Percentiles rank a stretch among this genome's conserved stretches.
These are phyloP conservation scores for Hyaloperonospora arabidopsidis DNA, from an alignment of 352 stramenopile species.

Conservation along the genomic window DNA sequence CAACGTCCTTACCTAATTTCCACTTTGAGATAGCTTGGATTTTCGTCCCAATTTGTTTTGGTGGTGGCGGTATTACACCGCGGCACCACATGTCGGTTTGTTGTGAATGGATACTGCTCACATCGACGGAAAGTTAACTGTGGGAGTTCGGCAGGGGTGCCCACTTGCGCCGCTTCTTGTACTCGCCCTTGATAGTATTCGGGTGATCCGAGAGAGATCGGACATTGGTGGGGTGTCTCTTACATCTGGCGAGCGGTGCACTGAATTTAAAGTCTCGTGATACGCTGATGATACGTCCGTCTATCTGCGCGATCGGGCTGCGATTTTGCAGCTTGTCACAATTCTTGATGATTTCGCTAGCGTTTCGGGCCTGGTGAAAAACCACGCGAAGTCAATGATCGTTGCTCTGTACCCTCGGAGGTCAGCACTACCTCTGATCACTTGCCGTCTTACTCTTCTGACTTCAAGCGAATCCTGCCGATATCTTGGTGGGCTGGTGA, in stretches of 20 bases:
- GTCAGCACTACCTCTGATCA: no score
- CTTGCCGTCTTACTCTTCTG: no score
- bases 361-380: neutral
- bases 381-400: neutral
- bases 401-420: neutral
- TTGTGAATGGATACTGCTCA: no score
- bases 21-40: neutral
- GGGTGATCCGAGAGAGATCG: no score
- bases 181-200: neutral
- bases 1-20: neutral
- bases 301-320: neutral
- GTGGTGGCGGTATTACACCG: neutral
- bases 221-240: no score
- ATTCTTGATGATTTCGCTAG: neutral
- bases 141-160: no score
- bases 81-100: neutral
- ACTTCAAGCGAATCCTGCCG: no score
- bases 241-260: neutral
- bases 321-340: neutral
- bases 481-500: no score
- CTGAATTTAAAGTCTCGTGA: neutral
- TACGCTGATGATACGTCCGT: constrained; percentile 1
- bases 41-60: neutral
- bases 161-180: neutral
- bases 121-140: no score